A percentile compares a stretch with the other conserved stretches of the same genome.
Conservation (phyloP, 2,329 filamentous ascomycete species). For the Alternaria arbusti region DNA sequence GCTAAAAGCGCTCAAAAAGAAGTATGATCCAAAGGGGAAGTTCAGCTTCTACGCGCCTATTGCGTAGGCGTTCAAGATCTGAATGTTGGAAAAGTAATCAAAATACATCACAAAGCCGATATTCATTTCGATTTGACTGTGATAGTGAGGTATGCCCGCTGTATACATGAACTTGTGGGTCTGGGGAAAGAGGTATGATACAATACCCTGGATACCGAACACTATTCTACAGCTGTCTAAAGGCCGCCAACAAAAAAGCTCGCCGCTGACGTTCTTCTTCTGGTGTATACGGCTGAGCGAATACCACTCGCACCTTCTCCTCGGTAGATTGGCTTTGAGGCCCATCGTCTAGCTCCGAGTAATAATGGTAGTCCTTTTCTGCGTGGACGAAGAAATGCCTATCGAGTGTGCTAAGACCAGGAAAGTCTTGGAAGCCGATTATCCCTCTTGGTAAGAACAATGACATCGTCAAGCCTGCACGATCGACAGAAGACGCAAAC, state of each 20-base stretch:
- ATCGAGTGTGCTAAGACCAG: not conserved
- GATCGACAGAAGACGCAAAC: not conserved
- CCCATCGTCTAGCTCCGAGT: not conserved
- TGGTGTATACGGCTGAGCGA: not conserved
- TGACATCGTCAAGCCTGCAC: not conserved
- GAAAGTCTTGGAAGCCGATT: not conserved
- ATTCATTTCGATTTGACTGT: not conserved
- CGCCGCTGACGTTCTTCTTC: not conserved
- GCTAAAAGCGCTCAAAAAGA: slow-evolving; percentile 39
- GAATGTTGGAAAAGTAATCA: too few relatives aligned
- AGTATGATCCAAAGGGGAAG: slow-evolving; percentile 41
- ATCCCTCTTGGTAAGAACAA: not conserved
- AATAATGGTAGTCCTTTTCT: not conserved
- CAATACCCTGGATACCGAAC: not conserved
- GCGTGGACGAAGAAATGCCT: not conserved
- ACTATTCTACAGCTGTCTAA: not conserved
- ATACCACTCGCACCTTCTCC: not conserved
- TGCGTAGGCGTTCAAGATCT: not conserved
- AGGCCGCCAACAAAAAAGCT: not conserved
- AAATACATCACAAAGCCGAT: not conserved
- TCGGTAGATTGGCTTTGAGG: not conserved
- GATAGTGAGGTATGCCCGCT: not conserved
- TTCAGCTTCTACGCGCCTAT: slow-evolving; percentile 42
- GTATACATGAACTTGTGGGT: not conserved
- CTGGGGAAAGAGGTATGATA: not conserved